These are phyloP conservation scores for Harringtonia aguacate DNA, from an alignment of 2,329 filamentous ascomycete genomes.

Conservation along the genomic window DNA sequence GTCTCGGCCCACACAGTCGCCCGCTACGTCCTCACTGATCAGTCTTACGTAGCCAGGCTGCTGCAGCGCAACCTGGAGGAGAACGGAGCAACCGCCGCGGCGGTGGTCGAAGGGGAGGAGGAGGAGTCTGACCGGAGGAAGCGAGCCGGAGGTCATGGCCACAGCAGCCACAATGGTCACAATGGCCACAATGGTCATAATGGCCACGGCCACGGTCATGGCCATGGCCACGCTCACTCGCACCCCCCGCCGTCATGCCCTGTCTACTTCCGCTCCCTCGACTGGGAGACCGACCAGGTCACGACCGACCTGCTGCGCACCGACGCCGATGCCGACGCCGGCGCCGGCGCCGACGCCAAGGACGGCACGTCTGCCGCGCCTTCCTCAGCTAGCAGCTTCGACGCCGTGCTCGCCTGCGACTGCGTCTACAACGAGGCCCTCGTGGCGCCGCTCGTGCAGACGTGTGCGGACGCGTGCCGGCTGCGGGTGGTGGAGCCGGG, in stretches of 20 bases:
- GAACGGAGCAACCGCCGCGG: slow-evolving; percentile 33
- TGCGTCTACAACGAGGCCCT: slow-evolving; percentile 92
- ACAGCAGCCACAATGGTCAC: neutral
- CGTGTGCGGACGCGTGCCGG: slow-evolving; percentile 64
- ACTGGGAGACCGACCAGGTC: slow-evolving; percentile 69
- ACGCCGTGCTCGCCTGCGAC: slow-evolving; percentile 75
- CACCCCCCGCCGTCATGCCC: slow-evolving; percentile 5
- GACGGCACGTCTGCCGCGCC: neutral
- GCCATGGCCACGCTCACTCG: no score
- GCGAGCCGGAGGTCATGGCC: neutral
- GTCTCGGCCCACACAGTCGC: slow-evolving; percentile 28
- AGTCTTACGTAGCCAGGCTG: slow-evolving; percentile 69
- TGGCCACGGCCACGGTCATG: no score
- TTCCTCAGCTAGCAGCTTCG: slow-evolving; percentile 40
- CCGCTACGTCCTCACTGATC: slow-evolving; percentile 74
- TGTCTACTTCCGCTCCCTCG: slow-evolving; percentile 52
- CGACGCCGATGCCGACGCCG: neutral
- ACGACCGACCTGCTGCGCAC: slow-evolving; percentile 23
- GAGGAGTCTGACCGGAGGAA: neutral
- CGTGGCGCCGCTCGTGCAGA: slow-evolving; percentile 69
- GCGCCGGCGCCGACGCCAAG: neutral
- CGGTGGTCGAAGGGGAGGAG: no score
- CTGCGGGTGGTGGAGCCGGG: slow-evolving; percentile 34
- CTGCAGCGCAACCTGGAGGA: slow-evolving; percentile 65
- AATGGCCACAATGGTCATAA: no score